These are phyloP conservation scores for Nasturtium officinale DNA, from an alignment of 345 rosid species.

Conservation along the genomic window DNA sequence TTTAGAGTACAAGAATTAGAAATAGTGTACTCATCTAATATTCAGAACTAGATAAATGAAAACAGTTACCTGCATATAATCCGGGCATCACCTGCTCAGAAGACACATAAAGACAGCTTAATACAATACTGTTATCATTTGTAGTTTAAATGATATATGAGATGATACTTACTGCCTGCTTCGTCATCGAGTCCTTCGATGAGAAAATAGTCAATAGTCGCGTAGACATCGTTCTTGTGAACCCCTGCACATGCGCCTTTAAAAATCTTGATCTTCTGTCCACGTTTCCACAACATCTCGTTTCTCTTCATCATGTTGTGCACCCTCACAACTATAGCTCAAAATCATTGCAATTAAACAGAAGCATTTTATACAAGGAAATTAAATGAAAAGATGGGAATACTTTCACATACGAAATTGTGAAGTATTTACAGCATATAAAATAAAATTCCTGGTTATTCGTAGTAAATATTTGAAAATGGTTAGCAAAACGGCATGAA, in stretches of 20 bases:
- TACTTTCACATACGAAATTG: not conserved
- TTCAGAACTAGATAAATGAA: not conserved
- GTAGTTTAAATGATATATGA: not conserved
- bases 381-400: not conserved
- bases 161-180: constrained; percentile 54
- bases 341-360: constrained; percentile 16
- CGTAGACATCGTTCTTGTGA: constrained; percentile 54
- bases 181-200: constrained; percentile 67
- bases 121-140: not conserved
- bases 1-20: not conserved
- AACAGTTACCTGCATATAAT: constrained; percentile 68
- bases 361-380: constrained; percentile 5
- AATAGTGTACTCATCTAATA: not conserved
- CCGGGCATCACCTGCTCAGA: constrained; percentile 58
- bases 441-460: not conserved
- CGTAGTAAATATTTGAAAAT: not conserved
- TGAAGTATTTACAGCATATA: not conserved
- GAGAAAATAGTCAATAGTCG: constrained; percentile 63
- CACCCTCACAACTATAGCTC: constrained; percentile 58
- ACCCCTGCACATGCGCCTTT: constrained; percentile 63
- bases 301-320: constrained; percentile 53
- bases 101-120: constrained; percentile 20
- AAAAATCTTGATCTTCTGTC: constrained; percentile 58
- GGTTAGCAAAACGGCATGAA: not conserved
- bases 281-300: constrained; percentile 53